Evolutionary conservation across 2,329 filamentous ascomycete species (phyloP).

Genomic region (Sclerotinia glacialis): DNA sequence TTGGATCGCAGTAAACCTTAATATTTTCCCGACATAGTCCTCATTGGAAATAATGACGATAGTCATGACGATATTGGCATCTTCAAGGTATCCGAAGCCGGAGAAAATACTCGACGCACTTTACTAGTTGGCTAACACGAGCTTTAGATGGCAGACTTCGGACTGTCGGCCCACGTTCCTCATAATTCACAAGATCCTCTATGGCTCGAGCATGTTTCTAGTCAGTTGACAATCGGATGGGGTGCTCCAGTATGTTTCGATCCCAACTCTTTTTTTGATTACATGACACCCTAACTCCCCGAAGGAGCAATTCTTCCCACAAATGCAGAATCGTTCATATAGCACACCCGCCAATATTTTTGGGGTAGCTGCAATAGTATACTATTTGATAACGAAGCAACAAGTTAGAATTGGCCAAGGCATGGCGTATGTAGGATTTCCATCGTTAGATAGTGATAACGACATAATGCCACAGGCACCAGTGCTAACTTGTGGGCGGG

Average conservation of each 20-base stretch:
- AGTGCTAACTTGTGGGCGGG: background rate
- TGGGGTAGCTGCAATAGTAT: conserved; percentile 4
- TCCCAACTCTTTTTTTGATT: background rate
- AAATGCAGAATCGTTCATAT: conserved; percentile 5
- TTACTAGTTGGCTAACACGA: background rate
- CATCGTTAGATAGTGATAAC: background rate
- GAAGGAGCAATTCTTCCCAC: conserved; percentile 5
- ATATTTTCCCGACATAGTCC: background rate
- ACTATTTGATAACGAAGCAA: conserved; percentile 3
- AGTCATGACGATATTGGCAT: background rate
- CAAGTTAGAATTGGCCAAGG: background rate
- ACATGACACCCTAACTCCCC: background rate
- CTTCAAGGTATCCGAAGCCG: background rate
- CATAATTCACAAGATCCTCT: background rate
- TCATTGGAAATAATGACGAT: background rate
- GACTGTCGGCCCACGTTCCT: conserved; percentile 1
- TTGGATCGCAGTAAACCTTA: background rate
- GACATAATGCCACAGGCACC: too few species aligned
- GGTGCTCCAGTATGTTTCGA: background rate
- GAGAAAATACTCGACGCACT: too few species aligned
- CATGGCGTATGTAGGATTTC: background rate
- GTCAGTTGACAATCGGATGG: background rate
- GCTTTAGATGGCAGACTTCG: background rate
- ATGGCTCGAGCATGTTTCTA: background rate
- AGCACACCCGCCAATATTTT: conserved; percentile 9